Base-by-base conservation (phyloP, 129 eudicot species). In the Flaveria robusta region DNA sequence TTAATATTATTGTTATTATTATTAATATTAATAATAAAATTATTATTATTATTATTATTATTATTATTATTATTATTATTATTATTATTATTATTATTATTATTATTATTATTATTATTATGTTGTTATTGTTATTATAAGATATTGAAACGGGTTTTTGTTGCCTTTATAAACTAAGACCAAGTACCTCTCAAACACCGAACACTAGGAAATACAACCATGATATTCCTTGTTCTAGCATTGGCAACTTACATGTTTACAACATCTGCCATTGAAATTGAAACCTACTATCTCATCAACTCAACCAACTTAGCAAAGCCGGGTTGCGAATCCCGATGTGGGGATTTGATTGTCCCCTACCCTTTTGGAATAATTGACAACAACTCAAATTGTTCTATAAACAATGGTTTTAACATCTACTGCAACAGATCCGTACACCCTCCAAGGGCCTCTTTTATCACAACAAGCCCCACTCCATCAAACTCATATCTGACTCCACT, bases 371-470 rank as follows among this genome's bases (percentile, higher is more conserved):
- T 43, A 1, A 23, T 82, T 2, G 82, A 84, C 9, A 11, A 9
- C 26, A 47, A 42, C 63, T n/a, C 82, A 27, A 74, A 56, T 1
- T 87, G 88, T 66, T 79, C 85, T 10, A 26, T 79, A 3, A 11
- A 9, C 31, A 2, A 41, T 0, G 66, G 45, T 31, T 87, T 81
- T 14, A 52, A 59, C 16, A 68, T 87, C 27, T 47, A 66, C 72
- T 84, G 88, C 83, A 76, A 72, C 73, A 75, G 41, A 23, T 71
- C 86, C 41, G 24, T 34, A 23, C 14, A 18, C 31, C 87, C 87
- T 16, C 86, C 81, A 1, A 75, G 18, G 43, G 78, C 86, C 29
- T 75, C 46, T 45, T 78, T 7, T 0, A 0, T 1, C 1, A 8
- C 2, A 2, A 13, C 2, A 3, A 1, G 18, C 5, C 37, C 58